Percentiles rank a stretch among this genome's conserved stretches.
phyloP scores from a whole-genome alignment of 345 rosid genomes.

The Heritiera fomes region DNA sequence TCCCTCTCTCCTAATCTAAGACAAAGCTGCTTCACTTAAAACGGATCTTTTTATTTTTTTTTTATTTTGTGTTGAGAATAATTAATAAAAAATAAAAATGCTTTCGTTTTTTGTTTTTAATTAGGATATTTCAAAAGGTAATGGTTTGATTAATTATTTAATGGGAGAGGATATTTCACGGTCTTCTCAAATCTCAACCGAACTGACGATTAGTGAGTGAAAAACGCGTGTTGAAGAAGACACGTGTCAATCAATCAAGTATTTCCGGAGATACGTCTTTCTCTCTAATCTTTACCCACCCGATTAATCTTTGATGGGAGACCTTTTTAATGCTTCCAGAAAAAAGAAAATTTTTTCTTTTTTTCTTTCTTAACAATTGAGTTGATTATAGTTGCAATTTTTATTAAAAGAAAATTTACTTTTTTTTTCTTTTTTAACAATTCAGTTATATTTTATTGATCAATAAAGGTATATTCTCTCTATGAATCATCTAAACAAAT shows the following conservation, averaged over 20 bases:
- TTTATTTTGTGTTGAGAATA: background rate
- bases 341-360: background rate
- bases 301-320: background rate
- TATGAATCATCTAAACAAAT: too few species aligned
- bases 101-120: background rate
- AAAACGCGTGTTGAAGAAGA: background rate
- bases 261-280: conserved; percentile 11
- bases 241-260: conserved; percentile 1
- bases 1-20: background rate
- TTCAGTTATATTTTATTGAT: too few species aligned
- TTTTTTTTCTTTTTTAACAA: too few species aligned
- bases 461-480: too few species aligned
- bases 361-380: too few species aligned
- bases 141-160: background rate
- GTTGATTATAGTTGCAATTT: too few species aligned
- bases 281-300: conserved; percentile 5
- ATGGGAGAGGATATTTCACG: background rate
- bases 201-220: background rate
- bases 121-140: background rate
- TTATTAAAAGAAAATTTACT: too few species aligned
- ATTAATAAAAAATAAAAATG: background rate
- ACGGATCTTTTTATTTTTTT: conserved; percentile 37
- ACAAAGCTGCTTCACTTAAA: conserved; percentile 36
- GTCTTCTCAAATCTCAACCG: background rate
- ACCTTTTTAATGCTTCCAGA: background rate